These are phyloP conservation scores for Cyberlindnera sargentensis DNA, from an alignment of 805 yeast species.

Conservation along the genomic window DNA sequence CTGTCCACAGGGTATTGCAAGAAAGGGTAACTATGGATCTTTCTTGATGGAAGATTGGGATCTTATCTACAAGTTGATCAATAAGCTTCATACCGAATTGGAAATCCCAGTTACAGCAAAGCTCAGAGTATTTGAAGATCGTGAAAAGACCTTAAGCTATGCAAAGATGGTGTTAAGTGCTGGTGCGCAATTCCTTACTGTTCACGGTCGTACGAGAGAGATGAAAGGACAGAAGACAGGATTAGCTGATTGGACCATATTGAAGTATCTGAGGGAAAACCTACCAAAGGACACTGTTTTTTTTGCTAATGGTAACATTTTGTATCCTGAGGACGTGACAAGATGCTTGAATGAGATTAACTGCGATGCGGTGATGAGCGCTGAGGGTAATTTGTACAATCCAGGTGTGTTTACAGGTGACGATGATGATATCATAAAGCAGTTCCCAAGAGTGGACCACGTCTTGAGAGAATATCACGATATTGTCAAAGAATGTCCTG, in stretches of 20 bases:
- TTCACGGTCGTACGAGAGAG: conserved; percentile 94
- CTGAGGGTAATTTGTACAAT: conserved; percentile 90
- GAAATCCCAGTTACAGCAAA: conserved; percentile 92
- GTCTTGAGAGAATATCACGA: conserved; percentile 84
- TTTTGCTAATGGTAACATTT: conserved; percentile 91
- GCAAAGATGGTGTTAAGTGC: conserved; percentile 86
- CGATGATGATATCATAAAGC: conserved; percentile 45
- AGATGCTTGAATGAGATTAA: conserved; percentile 57
- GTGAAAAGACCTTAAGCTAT: conserved; percentile 75
- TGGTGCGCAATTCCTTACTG: conserved; percentile 92
- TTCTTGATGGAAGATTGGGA: conserved; percentile 98
- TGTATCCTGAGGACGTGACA: conserved; percentile 77
- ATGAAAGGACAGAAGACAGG: conserved; percentile 98
- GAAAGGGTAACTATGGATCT: conserved; percentile 91
- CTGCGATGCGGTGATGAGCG: conserved; percentile 95
- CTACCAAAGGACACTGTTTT: conserved; percentile 76
- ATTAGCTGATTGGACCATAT: conserved; percentile 84
- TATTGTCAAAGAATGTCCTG: conserved; percentile 41
- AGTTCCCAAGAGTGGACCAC: conserved; percentile 80
- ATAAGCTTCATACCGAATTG: conserved; percentile 64
- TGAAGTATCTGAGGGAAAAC: conserved; percentile 69
- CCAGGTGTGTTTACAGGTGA: conserved; percentile 78
- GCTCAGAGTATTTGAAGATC: conserved; percentile 81
- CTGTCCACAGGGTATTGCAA: conserved; percentile 97
- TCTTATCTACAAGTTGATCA: conserved; percentile 63